Conservation (phyloP, 495 filamentous ascomycete genomes). For the Trichoderma asperelloides region DNA sequence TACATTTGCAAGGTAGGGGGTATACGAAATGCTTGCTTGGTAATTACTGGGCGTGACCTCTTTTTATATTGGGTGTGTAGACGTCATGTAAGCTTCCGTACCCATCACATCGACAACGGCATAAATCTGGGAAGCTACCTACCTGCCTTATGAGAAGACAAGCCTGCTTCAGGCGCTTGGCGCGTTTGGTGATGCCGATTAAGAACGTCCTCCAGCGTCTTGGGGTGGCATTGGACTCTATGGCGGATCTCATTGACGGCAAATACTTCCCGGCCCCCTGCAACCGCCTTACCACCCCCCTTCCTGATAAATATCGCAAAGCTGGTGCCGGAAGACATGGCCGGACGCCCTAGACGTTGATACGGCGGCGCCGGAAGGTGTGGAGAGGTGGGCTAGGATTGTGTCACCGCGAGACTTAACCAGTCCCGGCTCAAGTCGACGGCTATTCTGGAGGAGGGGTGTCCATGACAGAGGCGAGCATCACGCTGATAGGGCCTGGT, state of each 20-base stretch:
- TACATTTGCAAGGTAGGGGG: too few relatives aligned
- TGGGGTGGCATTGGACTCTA: background rate
- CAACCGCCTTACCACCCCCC: background rate
- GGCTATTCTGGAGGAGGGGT: conserved; percentile 1
- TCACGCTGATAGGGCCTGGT: too few relatives aligned
- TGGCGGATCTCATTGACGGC: background rate
- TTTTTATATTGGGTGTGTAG: background rate
- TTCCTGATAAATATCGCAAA: background rate
- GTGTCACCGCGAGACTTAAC: background rate
- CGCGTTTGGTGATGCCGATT: background rate
- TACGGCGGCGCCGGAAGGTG: conserved; percentile 1
- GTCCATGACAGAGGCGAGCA: background rate
- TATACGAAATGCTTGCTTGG: background rate
- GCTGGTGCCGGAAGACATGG: background rate
- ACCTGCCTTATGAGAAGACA: background rate
- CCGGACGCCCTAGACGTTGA: background rate
- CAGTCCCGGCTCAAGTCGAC: conserved; percentile 4
- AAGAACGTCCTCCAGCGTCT: background rate
- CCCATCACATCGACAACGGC: background rate
- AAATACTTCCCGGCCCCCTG: background rate
- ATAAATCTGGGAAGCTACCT: background rate
- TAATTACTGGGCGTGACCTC: background rate
- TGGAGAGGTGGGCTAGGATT: background rate
- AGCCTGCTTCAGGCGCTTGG: conserved; percentile 2
- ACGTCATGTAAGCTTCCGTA: background rate